These are phyloP conservation scores for Boechera retrofracta DNA, from an alignment of 345 rosid genomes.

Conservation along the genomic window DNA sequence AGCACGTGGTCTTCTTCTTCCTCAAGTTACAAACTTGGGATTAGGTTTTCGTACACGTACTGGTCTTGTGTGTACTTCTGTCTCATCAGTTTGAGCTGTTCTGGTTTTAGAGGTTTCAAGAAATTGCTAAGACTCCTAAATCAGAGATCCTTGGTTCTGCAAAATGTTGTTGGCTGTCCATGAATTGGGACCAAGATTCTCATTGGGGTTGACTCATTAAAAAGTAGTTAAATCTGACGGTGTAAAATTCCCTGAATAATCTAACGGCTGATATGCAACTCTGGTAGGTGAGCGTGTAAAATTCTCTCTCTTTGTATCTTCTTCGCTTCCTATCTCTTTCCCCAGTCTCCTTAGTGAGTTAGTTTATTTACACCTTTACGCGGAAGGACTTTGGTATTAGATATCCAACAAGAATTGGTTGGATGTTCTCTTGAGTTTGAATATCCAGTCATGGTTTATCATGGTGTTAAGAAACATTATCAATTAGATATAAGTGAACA, in stretches of 20 bases:
- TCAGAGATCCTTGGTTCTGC: conserved; percentile 2
- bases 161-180: too few species aligned
- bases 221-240: conserved; percentile 28
- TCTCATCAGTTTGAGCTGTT: not conserved
- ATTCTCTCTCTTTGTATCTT: not conserved
- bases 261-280: conserved; percentile 26
- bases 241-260: not conserved
- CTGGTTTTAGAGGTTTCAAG: not conserved
- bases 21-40: too few species aligned
- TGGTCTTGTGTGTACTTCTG: too few species aligned
- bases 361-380: too few species aligned
- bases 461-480: not conserved
- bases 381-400: too few species aligned
- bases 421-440: not conserved
- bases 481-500: not conserved
- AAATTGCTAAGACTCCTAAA: not conserved
- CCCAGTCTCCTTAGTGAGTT: not conserved
- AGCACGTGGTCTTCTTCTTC: too few species aligned
- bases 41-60: too few species aligned
- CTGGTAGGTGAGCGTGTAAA: conserved; percentile 26
- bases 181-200: not conserved
- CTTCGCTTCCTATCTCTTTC: conserved; percentile 38
- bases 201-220: not conserved
- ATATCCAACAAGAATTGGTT: not conserved
- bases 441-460: not conserved